Evolutionary conservation across 164 flowering plant species (phyloP).

Genomic region (Tetrastigma voinierianum): DNA sequence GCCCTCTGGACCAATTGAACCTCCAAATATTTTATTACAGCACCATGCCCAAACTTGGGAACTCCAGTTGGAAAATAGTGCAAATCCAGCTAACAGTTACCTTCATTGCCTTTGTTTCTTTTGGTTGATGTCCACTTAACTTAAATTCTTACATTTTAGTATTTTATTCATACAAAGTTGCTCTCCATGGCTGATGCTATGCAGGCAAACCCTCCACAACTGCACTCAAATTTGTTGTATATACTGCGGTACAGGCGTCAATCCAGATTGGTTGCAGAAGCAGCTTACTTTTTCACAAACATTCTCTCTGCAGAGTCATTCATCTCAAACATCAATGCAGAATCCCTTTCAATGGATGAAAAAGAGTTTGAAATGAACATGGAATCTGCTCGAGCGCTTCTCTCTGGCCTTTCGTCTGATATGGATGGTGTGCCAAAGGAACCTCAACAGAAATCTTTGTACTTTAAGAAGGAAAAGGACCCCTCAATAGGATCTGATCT

Average conservation of each 20-base stretch:
- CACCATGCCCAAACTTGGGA: neutral
- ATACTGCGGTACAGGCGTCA: conserved; percentile 88
- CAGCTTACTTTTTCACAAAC: conserved; percentile 89
- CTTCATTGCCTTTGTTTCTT: neutral
- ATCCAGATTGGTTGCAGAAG: conserved; percentile 77
- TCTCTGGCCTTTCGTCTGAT: conserved; percentile 58
- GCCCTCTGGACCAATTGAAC: neutral
- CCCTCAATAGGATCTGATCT: conserved; percentile 11
- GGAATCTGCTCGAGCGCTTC: conserved; percentile 76
- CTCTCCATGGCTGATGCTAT: conserved; percentile 5
- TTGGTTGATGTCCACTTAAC: neutral
- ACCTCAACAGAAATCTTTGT: conserved; percentile 25
- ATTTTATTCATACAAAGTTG: neutral
- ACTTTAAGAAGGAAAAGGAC: conserved; percentile 22
- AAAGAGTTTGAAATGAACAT: conserved; percentile 73
- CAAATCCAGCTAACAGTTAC: neutral
- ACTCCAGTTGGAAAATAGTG: neutral
- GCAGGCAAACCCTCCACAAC: conserved; percentile 97
- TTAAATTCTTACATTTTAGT: neutral
- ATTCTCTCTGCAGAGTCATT: conserved; percentile 92
- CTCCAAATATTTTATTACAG: neutral
- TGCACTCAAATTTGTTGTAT: conserved; percentile 85
- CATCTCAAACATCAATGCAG: conserved; percentile 76
- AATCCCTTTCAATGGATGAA: conserved; percentile 91
- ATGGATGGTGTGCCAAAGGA: conserved; percentile 28